These are phyloP conservation scores for Pythium phragmitis DNA, from an alignment of 352 stramenopile genomes.

Conservation along the genomic window DNA sequence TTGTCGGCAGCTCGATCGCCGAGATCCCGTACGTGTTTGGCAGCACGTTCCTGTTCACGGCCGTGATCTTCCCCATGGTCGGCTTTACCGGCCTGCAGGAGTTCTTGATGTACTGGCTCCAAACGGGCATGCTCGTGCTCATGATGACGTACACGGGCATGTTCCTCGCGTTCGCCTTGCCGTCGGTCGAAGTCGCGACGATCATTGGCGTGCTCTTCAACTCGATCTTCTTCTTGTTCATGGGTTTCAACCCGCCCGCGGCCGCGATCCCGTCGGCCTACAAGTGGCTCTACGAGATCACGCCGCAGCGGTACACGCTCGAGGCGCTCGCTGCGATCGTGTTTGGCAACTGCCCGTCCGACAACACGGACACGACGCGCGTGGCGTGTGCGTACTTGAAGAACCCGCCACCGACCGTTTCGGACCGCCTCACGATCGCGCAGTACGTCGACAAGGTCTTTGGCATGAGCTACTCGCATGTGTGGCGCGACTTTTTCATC, in stretches of 20 bases:
- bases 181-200: constrained; percentile 37
- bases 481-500: constrained; percentile 24
- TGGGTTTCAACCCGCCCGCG: constrained; percentile 53
- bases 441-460: constrained; percentile 35
- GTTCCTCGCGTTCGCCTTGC: constrained; percentile 44
- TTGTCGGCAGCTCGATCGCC: constrained; percentile 58
- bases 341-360: constrained; percentile 40
- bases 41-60: constrained; percentile 45
- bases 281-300: constrained; percentile 58
- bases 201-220: constrained; percentile 41
- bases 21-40: constrained; percentile 77
- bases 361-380: constrained; percentile 14
- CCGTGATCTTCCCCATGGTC: constrained; percentile 57
- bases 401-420: constrained; percentile 14
- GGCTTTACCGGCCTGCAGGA: constrained; percentile 42
- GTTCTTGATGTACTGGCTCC: constrained; percentile 59
- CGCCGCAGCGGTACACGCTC: constrained; percentile 46
- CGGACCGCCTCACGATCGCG: constrained; percentile 30
- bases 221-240: constrained; percentile 54
- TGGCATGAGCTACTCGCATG: constrained; percentile 15
- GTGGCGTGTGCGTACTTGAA: constrained; percentile 10
- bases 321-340: constrained; percentile 38
- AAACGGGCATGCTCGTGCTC: constrained; percentile 45
- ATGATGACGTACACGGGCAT: constrained; percentile 52
- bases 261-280: constrained; percentile 48